Base-by-base conservation (phyloP, 2,329 filamentous ascomycete genomes). In the Hypoxylon sp. region DNA sequence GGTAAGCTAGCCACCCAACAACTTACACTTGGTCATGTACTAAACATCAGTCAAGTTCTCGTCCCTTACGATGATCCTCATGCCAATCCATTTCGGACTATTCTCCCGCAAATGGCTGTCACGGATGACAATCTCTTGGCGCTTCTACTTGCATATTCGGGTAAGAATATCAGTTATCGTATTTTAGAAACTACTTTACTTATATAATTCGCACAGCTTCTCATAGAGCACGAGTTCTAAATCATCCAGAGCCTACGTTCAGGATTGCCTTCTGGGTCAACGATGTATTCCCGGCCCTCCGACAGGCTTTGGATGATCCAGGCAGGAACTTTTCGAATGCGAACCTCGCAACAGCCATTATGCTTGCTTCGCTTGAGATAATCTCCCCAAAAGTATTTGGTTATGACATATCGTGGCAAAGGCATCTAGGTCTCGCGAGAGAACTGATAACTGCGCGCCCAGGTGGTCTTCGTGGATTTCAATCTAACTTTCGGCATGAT, bases 351-450 rank as follows among this genome's bases (percentile, higher is more conserved):
- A 90, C 89, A 0, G 88, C 90, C 5, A 91, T 95, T 56, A 91
- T 94, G 88, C 80, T 95, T 34, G 83, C 89, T 0, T 92, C 89
- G 1, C 76, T 94, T 13, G 89, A 94, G 65, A 93, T 94, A 48
- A 86, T 94, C 38, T 91, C 88, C 0, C 90, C 90, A 0, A 87
- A 86, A 48, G 88, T 88, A 0, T 93, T 94, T 65, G 89, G 88
- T 44, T 86, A 90, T n/a, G 79, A 83, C 1, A 88, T 93, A 43
- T 81, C 88, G 1, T 95, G 90, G 90, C 89, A 91, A 66, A 82
- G 81, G 41, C 90, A 95, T 69, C 78, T 95, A 1, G 83, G 83
- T 47, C 82, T 91, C 43, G 90, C 90, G 1, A 83, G 90, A 2
- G 82, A 88, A 62, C 83, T 95, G 60, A 91, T 93, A 62, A 76